Base-by-base conservation (phyloP, 331 rosid genomes). In the Telfairia occidentalis region DNA sequence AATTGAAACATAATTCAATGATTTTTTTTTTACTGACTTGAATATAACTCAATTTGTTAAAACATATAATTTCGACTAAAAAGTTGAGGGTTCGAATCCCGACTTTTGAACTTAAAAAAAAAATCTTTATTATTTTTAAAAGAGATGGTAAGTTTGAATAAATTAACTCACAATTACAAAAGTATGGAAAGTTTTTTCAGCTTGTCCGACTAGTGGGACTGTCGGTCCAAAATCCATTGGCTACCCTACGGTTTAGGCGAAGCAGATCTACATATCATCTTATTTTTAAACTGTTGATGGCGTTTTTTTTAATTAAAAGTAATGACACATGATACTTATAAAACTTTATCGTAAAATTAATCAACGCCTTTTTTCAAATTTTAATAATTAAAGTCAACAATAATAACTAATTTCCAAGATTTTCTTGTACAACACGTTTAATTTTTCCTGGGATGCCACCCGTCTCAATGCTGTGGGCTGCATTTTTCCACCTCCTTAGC, bases 401-500 rank as follows among this genome's bases (percentile, higher is more conserved):
- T 43, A 3, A 43, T 69, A 16, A 23, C 7, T 24, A 43, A 2
- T 42, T 43, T 15, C 5, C 5, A 40, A 67, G 3, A 8, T 23
- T 70, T 70, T 28, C 75, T 66, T 66, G 52, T 4, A 5, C 19
- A 11, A 40, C 32, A 38, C 46, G 73, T 66, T 38, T 40, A 9
- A 23, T 66, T 40, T 40, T 40, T 23, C 1, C 26, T 28, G 9
- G 28, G 28, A 7, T 19, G 38, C 74, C 74, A 43, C 38, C 7
- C 9, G 55, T 15, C 55, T 24, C 21, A 69, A 12, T 69, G 38
- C 74, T 69, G 54, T 43, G 74, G 74, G 74, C 74, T 69, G 55
- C 35, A 23, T 5, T 24, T 69, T 69, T 43, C 74, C 37, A 23
- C 19, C 10, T 38, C 29, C 45, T 3, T 61, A 26, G 16, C 70